These are phyloP conservation scores for Lepiota brunneoincarnata DNA, from an alignment of 768 basidiomycete species.

Conservation along the genomic window DNA sequence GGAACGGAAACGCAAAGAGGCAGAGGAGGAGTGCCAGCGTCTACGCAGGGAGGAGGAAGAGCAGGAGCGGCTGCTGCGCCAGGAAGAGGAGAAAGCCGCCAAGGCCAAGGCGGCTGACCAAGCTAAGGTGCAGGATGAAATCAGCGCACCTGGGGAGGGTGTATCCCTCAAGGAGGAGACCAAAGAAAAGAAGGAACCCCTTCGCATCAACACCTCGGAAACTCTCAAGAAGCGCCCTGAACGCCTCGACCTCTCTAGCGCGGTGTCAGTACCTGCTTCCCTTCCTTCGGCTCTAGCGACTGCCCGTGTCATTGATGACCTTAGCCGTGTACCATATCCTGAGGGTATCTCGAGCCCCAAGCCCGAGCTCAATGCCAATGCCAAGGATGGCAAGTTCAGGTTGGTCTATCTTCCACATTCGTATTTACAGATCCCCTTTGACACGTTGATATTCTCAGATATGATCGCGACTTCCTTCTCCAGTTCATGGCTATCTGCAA, in stretches of 20 bases:
- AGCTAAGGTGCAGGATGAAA: slow-evolving; percentile 42
- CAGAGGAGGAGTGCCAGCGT: slow-evolving; percentile 26
- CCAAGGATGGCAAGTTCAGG: slow-evolving; percentile 89
- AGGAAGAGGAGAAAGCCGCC: slow-evolving; percentile 12
- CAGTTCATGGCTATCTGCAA: slow-evolving; percentile 96
- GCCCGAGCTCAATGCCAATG: slow-evolving; percentile 80
- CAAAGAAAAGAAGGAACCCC: slow-evolving; percentile 50
- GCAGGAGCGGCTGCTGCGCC: slow-evolving; percentile 21
- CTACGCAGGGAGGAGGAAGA: slow-evolving; percentile 21
- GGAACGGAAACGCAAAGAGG: slow-evolving; percentile 29
- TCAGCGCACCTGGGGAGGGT: slow-evolving; percentile 41
- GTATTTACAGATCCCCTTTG: background rate
- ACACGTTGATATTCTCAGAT: slow-evolving; percentile 45
- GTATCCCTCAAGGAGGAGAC: slow-evolving; percentile 33
- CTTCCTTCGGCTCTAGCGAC: slow-evolving; percentile 72
- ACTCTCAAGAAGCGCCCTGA: slow-evolving; percentile 60
- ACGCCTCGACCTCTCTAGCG: slow-evolving; percentile 64
- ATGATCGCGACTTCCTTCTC: slow-evolving; percentile 95
- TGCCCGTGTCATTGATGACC: slow-evolving; percentile 83
- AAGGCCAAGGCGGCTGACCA: slow-evolving; percentile 21
- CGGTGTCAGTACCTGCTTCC: slow-evolving; percentile 44
- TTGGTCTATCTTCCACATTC: slow-evolving; percentile 24
- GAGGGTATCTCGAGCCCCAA: slow-evolving; percentile 80
- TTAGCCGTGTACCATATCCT: slow-evolving; percentile 76
- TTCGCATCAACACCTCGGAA: slow-evolving; percentile 64